phyloP scores from a whole-genome alignment of 1,139 yeast species.

The Saccharomycopsis hybrid region DNA sequence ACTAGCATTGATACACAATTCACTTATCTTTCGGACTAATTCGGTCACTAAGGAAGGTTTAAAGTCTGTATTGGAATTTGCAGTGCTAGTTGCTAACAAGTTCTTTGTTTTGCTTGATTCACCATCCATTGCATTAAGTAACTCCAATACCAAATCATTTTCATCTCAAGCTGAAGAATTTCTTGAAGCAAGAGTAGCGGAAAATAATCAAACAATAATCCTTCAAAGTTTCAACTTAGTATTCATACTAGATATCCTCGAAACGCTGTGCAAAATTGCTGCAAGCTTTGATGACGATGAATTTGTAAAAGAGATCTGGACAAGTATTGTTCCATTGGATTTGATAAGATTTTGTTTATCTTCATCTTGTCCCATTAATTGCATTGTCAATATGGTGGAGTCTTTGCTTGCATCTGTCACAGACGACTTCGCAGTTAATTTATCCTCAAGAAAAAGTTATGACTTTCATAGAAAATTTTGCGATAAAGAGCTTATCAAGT shows the following conservation, averaged over 20 bases:
- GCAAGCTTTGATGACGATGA: slow-evolving; percentile 5
- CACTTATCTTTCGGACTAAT: slow-evolving; percentile 13
- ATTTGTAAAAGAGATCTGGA: slow-evolving; percentile 16
- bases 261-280: slow-evolving; percentile 11
- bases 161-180: slow-evolving; percentile 12
- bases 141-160: neutral
- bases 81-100: neutral
- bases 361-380: slow-evolving; percentile 15
- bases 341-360: slow-evolving; percentile 16
- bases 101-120: slow-evolving; percentile 7
- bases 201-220: slow-evolving; percentile 13
- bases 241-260: slow-evolving; percentile 16
- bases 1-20: slow-evolving; percentile 14
- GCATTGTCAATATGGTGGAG: slow-evolving; percentile 13
- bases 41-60: slow-evolving; percentile 9
- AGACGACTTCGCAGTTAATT: slow-evolving; percentile 6
- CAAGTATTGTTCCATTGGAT: slow-evolving; percentile 5
- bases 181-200: slow-evolving; percentile 2
- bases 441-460: neutral
- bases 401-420: slow-evolving; percentile 7
- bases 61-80: slow-evolving; percentile 4
- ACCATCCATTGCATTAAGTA: neutral
- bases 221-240: slow-evolving; percentile 9
- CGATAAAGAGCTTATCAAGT: slow-evolving; percentile 16
- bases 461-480: slow-evolving; percentile 5